phyloP scores from a whole-genome alignment of 805 yeast genomes.

The Saccharomycopsis amapae region DNA sequence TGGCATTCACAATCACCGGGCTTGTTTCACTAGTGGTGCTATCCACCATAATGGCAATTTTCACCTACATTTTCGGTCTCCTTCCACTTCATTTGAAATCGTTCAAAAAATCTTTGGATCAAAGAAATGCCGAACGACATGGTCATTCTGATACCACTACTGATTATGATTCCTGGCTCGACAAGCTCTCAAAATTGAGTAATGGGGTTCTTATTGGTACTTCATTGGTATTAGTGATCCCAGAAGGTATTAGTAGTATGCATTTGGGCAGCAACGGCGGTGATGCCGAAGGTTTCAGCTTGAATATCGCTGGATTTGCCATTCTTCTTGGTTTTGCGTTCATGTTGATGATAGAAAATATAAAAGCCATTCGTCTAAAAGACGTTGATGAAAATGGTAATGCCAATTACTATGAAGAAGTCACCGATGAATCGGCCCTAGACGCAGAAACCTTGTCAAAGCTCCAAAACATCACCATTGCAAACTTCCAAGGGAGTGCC shows the following conservation, averaged over 20 bases:
- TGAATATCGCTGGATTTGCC: constrained; percentile 37
- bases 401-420: background rate
- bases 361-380: constrained; percentile 24
- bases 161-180: constrained; percentile 27
- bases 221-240: constrained; percentile 50
- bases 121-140: constrained; percentile 23
- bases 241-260: constrained; percentile 54
- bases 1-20: constrained; percentile 1
- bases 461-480: background rate
- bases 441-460: background rate
- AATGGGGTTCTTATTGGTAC: constrained; percentile 58
- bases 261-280: constrained; percentile 20
- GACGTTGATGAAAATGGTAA: background rate
- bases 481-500: no score
- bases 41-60: constrained; percentile 4
- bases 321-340: constrained; percentile 46
- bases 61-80: constrained; percentile 9
- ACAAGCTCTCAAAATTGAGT: constrained; percentile 42
- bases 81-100: constrained; percentile 1
- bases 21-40: constrained; percentile 1
- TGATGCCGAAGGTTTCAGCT: background rate
- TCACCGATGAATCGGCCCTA: background rate
- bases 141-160: constrained; percentile 29
- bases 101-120: background rate
- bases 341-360: constrained; percentile 36